These are phyloP conservation scores for Vigna angularis DNA, from an alignment of 306 rosid species.

Conservation along the genomic window DNA sequence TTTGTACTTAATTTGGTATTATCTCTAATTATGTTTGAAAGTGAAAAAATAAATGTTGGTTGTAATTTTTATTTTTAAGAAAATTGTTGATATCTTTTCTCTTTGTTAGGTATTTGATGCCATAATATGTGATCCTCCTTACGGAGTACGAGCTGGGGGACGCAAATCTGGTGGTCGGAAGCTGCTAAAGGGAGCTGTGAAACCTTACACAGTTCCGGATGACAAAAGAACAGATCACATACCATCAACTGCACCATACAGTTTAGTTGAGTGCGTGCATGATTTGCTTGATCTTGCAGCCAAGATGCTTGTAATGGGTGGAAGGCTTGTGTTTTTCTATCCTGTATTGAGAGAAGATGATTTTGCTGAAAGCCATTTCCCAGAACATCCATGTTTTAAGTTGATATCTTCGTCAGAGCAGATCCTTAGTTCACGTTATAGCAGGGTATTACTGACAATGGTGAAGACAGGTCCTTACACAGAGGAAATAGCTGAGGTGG, in stretches of 20 bases:
- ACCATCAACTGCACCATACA: slow-evolving; percentile 92
- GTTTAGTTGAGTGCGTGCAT: slow-evolving; percentile 92
- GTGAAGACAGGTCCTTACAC: slow-evolving; percentile 74
- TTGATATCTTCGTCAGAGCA: slow-evolving; percentile 79
- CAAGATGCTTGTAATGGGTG: slow-evolving; percentile 76
- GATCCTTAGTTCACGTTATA: slow-evolving; percentile 90
- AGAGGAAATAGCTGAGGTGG: slow-evolving; percentile 76
- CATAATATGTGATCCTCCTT: slow-evolving; percentile 97
- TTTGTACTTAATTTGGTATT: slow-evolving; percentile 20
- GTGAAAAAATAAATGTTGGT: slow-evolving; percentile 19
- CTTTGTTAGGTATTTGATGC: slow-evolving; percentile 79
- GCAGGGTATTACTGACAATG: slow-evolving; percentile 90
- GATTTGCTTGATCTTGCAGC: slow-evolving; percentile 96
- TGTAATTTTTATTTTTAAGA: background rate
- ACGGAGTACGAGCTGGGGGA: slow-evolving; percentile 99
- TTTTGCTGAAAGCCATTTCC: slow-evolving; percentile 58
- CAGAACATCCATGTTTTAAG: slow-evolving; percentile 81
- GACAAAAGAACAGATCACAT: slow-evolving; percentile 92
- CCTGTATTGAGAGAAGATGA: slow-evolving; percentile 91
- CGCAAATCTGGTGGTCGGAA: slow-evolving; percentile 98
- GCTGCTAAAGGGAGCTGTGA: slow-evolving; percentile 79
- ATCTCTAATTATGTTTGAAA: slow-evolving; percentile 5
- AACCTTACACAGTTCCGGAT: slow-evolving; percentile 83
- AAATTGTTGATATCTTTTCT: slow-evolving; percentile 27
- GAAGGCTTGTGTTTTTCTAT: slow-evolving; percentile 94